Conservation (phyloP, 2,329 filamentous ascomycete species). For the Aspergillus phoenicis region DNA sequence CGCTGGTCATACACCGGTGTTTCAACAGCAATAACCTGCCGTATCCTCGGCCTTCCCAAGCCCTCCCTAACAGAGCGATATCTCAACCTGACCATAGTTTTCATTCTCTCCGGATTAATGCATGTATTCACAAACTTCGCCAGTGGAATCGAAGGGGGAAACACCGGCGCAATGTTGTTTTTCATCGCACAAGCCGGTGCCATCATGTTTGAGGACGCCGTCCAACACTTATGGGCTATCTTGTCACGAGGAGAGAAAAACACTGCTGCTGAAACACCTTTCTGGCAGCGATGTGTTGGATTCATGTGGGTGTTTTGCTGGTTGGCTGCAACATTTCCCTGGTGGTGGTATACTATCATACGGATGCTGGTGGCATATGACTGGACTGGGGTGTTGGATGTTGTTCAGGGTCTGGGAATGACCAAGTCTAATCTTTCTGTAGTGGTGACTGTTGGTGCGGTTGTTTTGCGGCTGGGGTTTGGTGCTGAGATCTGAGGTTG, state of each 20-base stretch:
- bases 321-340: neutral
- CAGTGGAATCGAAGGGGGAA: slow-evolving; percentile 17
- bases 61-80: slow-evolving; percentile 30
- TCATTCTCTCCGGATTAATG: slow-evolving; percentile 30
- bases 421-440: neutral
- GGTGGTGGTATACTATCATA: slow-evolving; percentile 6
- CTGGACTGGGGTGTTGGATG: neutral
- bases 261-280: neutral
- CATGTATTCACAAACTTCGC: slow-evolving; percentile 24
- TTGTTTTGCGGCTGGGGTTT: neutral
- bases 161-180: slow-evolving; percentile 25
- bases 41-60: slow-evolving; percentile 22
- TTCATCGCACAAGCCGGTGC: slow-evolving; percentile 29
- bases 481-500: neutral
- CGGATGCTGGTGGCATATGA: neutral
- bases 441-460: neutral
- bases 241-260: neutral
- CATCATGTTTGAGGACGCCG: slow-evolving; percentile 34
- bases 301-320: slow-evolving; percentile 2
- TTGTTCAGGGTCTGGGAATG: neutral
- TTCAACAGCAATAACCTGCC: slow-evolving; percentile 23
- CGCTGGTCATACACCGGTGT: slow-evolving; percentile 27
- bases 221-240: slow-evolving; percentile 24
- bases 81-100: slow-evolving; percentile 31
- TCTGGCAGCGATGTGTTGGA: slow-evolving; percentile 7